A percentile compares a stretch with the other conserved stretches of the same genome.
Conservation (phyloP, 2,329 filamentous ascomycete species). For the Epichloe amarillans region DNA sequence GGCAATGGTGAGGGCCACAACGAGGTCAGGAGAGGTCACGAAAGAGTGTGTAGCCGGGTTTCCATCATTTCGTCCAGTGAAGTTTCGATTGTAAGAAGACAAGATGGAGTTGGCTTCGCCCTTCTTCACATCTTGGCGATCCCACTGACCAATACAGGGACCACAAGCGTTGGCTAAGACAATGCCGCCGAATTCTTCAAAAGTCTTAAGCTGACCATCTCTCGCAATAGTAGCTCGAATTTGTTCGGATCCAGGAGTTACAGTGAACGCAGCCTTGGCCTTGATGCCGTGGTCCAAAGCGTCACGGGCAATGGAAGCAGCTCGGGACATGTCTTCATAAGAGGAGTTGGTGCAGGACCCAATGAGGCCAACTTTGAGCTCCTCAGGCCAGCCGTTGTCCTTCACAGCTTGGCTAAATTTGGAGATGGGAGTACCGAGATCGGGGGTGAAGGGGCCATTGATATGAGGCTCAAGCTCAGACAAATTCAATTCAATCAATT, state of each 20-base stretch:
- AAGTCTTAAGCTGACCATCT: slow-evolving; percentile 83
- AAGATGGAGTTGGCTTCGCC: slow-evolving; percentile 92
- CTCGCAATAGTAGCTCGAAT: slow-evolving; percentile 85
- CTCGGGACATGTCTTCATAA: slow-evolving; percentile 83
- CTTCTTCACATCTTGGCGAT: slow-evolving; percentile 86
- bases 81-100: slow-evolving; percentile 99
- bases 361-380: slow-evolving; percentile 92
- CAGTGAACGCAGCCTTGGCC: slow-evolving; percentile 83
- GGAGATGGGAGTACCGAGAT: slow-evolving; percentile 93
- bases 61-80: slow-evolving; percentile 93
- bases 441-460: slow-evolving; percentile 97
- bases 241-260: slow-evolving; percentile 94
- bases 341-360: slow-evolving; percentile 94
- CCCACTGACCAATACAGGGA: slow-evolving; percentile 91
- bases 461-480: slow-evolving; percentile 92
- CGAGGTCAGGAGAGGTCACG: slow-evolving; percentile 80
- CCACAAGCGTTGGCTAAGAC: slow-evolving; percentile 93
- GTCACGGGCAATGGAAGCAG: slow-evolving; percentile 80
- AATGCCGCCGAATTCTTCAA: slow-evolving; percentile 91
- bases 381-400: slow-evolving; percentile 89
- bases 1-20: slow-evolving; percentile 74
- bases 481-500: slow-evolving; percentile 93
- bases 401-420: slow-evolving; percentile 93
- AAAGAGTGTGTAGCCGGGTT: slow-evolving; percentile 93
- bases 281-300: slow-evolving; percentile 88